Percentiles rank a stretch among this genome's conserved stretches.
Evolutionary conservation across 257 asterid species (phyloP).

Genomic region (Lycium ferocissimum): DNA sequence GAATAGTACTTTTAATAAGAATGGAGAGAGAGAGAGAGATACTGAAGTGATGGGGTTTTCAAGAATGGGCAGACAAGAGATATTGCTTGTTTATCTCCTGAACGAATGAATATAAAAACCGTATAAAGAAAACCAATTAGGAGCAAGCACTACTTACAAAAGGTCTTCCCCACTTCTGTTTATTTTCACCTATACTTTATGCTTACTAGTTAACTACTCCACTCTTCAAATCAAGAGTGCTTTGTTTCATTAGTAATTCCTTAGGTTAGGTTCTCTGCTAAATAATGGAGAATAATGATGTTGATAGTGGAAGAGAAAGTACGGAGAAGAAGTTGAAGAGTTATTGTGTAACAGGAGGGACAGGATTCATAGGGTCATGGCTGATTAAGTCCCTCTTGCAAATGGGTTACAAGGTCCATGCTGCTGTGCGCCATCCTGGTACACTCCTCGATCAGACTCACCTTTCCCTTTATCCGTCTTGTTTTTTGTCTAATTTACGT

Average conservation of each 20-base stretch:
- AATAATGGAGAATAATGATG: no score
- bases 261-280: background rate
- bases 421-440: slow-evolving; percentile 81
- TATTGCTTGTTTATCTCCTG: slow-evolving; percentile 7
- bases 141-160: background rate
- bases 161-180: background rate
- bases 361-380: slow-evolving; percentile 95
- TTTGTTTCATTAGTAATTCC: background rate
- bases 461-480: background rate
- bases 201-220: background rate
- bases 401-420: slow-evolving; percentile 68
- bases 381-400: slow-evolving; percentile 74
- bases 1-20: background rate
- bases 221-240: background rate
- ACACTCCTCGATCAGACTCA: background rate
- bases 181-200: background rate
- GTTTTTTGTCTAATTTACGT: no score
- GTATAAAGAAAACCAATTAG: background rate
- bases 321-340: slow-evolving; percentile 22
- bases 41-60: background rate
- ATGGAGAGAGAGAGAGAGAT: background rate
- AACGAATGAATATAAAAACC: background rate
- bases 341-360: slow-evolving; percentile 88
- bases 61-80: slow-evolving; percentile 15
- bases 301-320: slow-evolving; percentile 27